These are phyloP conservation scores for Barnettozyma sucrosica DNA, from an alignment of 805 yeast species.

Conservation along the genomic window DNA sequence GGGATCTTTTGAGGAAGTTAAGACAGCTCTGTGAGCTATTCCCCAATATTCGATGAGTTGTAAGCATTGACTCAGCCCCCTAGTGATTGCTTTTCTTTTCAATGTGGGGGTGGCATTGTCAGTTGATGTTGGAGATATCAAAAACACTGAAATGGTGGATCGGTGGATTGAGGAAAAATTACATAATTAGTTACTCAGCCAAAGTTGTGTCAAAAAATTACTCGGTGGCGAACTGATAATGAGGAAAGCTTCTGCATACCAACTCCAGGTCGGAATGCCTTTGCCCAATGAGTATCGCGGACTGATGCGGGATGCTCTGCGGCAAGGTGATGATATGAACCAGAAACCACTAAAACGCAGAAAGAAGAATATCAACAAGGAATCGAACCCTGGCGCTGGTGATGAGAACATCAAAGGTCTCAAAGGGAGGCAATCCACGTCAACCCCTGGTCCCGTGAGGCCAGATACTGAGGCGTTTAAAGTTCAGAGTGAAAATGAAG, in stretches of 20 bases:
- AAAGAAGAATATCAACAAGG: constrained; percentile 6
- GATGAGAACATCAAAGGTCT: not conserved
- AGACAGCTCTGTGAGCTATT: not conserved
- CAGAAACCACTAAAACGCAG: constrained; percentile 16
- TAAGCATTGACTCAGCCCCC: not conserved
- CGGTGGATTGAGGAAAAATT: not conserved
- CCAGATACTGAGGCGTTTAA: not conserved
- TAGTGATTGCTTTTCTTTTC: not conserved
- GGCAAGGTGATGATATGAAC: not conserved
- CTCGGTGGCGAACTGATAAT: not conserved
- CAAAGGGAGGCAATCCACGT: not conserved
- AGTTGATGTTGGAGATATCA: not conserved
- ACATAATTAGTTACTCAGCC: not conserved
- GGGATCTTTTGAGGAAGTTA: not conserved
- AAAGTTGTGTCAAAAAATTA: not conserved
- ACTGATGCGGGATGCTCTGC: constrained; percentile 18
- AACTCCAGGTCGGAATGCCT: not conserved
- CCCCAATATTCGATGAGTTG: not conserved
- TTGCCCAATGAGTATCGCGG: constrained; percentile 20
- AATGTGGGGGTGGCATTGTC: not conserved
- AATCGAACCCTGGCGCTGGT: not conserved
- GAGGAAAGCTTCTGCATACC: not conserved
- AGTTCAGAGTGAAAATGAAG: no score
- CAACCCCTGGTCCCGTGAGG: not conserved
- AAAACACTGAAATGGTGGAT: no score